Percentiles rank a stretch among this genome's conserved stretches.
These are phyloP conservation scores for Cenococcum geophilum DNA, from an alignment of 495 filamentous ascomycete genomes.

Conservation along the genomic window DNA sequence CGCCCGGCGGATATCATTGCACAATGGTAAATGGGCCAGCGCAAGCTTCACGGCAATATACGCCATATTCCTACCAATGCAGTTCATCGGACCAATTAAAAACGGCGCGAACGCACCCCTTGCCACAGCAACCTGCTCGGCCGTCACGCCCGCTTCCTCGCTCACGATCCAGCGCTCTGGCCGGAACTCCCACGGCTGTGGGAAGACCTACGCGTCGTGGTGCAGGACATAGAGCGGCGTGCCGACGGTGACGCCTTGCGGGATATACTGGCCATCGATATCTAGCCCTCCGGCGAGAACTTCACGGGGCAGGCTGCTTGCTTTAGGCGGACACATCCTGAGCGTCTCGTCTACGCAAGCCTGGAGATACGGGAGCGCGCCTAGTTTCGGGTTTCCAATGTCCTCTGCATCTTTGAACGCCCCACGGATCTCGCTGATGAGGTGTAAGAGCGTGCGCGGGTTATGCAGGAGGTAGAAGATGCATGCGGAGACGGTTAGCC, in stretches of 20 bases:
- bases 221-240: slow-evolving; percentile 10
- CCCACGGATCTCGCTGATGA: slow-evolving; percentile 50
- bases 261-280: slow-evolving; percentile 47
- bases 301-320: slow-evolving; percentile 50
- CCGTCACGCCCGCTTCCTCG: background rate
- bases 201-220: slow-evolving; percentile 6
- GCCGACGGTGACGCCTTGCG: slow-evolving; percentile 39
- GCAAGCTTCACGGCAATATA: slow-evolving; percentile 12
- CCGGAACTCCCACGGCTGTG: background rate
- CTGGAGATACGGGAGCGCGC: slow-evolving; percentile 46
- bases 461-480: slow-evolving; percentile 57
- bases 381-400: slow-evolving; percentile 42
- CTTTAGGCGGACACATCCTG: slow-evolving; percentile 58
- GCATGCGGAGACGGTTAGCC: slow-evolving; percentile 44
- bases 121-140: background rate
- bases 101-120: slow-evolving; percentile 18
- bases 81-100: slow-evolving; percentile 10
- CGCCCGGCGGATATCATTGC: slow-evolving; percentile 9
- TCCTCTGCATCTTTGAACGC: no score
- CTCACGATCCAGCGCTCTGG: slow-evolving; percentile 17
- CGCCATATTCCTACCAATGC: slow-evolving; percentile 21
- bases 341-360: slow-evolving; percentile 59
- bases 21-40: slow-evolving; percentile 9
- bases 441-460: slow-evolving; percentile 39
- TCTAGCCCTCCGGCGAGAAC: slow-evolving; percentile 53